Evolutionary conservation across 805 yeast genomes (phyloP).

Genomic region (Candida palmyrensis): DNA sequence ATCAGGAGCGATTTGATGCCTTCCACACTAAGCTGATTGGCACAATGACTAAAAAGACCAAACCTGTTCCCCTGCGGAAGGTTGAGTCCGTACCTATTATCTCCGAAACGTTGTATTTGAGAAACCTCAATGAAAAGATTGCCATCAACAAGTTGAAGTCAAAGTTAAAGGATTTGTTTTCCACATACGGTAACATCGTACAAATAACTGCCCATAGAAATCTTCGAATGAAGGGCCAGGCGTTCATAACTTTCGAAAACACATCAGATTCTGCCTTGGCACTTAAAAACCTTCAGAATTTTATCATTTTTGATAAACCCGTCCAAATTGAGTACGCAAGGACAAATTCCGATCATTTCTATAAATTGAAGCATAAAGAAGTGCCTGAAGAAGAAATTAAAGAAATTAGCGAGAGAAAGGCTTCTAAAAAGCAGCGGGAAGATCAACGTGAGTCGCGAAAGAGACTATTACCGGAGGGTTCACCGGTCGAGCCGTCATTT

Average conservation of each 20-base stretch:
- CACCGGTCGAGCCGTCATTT: neutral
- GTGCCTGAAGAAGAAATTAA: conserved; percentile 15
- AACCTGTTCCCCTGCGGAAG: too few species aligned
- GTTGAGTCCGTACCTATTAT: too few species aligned
- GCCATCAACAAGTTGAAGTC: conserved; percentile 45
- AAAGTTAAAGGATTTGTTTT: conserved; percentile 39
- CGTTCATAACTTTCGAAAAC: conserved; percentile 57
- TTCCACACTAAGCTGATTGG: too few species aligned
- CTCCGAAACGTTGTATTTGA: conserved; percentile 53
- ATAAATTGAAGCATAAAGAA: conserved; percentile 13
- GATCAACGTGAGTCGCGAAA: conserved; percentile 5
- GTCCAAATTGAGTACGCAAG: conserved; percentile 42
- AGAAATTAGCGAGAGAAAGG: conserved; percentile 10
- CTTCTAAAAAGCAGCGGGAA: conserved; percentile 3
- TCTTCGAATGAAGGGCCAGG: conserved; percentile 75
- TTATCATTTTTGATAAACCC: conserved; percentile 41
- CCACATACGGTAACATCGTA: conserved; percentile 41
- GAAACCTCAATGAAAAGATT: conserved; percentile 69
- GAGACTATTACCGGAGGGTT: neutral
- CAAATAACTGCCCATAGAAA: conserved; percentile 55
- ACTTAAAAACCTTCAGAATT: conserved; percentile 34
- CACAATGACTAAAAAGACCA: too few species aligned
- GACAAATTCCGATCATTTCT: conserved; percentile 38
- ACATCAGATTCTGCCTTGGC: conserved; percentile 42
- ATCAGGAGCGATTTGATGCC: too few species aligned